Evolutionary conservation across 1,139 yeast species (phyloP), one percentile per base, ranked within the genome.

Genomic region (Zygosaccharomyces pseudobailii): DNA sequence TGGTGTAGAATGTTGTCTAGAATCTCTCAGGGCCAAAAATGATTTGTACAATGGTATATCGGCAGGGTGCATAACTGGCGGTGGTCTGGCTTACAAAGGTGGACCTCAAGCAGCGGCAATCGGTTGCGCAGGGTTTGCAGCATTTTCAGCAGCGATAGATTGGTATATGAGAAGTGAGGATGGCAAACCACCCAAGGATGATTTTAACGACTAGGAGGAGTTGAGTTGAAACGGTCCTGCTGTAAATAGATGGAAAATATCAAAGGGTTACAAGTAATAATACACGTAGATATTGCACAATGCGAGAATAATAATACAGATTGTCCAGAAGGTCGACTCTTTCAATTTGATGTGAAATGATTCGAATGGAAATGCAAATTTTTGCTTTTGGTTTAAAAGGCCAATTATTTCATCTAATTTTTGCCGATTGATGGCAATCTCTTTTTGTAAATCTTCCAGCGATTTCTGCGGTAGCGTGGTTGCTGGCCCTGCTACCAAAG

Each of bases 91-190:
- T 3, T 78, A 87, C 55, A 87, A 86, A 64, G 82, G 92, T 36
- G 98, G 98, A 1, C 98, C 98, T 1, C 90, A 84, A 61, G 95
- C 96, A 27, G 95, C 96, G 0, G 59, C 81, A 30, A 68, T 90
- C 50, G 98, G 98, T 1, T 92, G 97, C 73, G 97, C 95, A 28
- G 98, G 97, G 10, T 92, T 92, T 72, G 97, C 98, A 13, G 96
- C 95, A 3, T 92, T 92, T 66, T 85, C 95, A 48, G 83, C 95
- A 7, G 97, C 97, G 6, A 85, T 92, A 54, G 97, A 92, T 66
- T 70, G 87, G 59, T 92, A 92, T 63, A 76, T 92, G 82, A 78
- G 90, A 61, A 81, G 88, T 58, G 98, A 92, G 58, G 78, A 86
- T 59, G 84, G 85, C 6, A 80, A 80, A 47, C 97, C 97, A 34